phyloP scores from a whole-genome alignment of 306 rosid species.

The Fragaria iinumae region DNA sequence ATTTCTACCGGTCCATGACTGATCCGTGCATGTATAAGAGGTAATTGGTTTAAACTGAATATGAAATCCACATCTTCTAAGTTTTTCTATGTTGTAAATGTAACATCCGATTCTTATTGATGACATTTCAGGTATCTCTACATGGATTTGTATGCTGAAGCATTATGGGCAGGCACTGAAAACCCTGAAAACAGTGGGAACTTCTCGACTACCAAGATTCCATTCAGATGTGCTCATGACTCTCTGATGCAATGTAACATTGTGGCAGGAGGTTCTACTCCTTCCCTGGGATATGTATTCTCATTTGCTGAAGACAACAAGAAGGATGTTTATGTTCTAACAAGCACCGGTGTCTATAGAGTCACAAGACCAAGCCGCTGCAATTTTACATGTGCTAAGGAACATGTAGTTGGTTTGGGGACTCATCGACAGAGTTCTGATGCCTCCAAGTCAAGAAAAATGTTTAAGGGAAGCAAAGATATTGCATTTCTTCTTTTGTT shows the following conservation, averaged over 20 bases:
- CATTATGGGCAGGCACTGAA: slow-evolving; percentile 16
- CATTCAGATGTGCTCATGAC: slow-evolving; percentile 32
- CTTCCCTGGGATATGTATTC: slow-evolving; percentile 24
- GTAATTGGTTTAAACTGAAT: neutral
- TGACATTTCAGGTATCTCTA: slow-evolving; percentile 9
- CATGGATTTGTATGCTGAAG: slow-evolving; percentile 20
- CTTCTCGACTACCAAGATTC: neutral
- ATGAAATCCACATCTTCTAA: neutral
- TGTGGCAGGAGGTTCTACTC: slow-evolving; percentile 22
- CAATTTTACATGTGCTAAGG: slow-evolving; percentile 23
- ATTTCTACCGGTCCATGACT: slow-evolving; percentile 20
- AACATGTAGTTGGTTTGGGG: neutral
- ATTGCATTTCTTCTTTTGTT: neutral
- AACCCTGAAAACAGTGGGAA: slow-evolving; percentile 15
- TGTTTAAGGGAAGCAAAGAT: neutral
- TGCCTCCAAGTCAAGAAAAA: slow-evolving; percentile 1
- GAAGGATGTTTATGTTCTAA: slow-evolving; percentile 23
- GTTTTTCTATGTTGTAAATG: neutral
- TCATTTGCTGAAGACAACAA: slow-evolving; percentile 37
- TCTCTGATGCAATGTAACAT: slow-evolving; percentile 29
- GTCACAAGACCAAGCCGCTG: slow-evolving; percentile 33
- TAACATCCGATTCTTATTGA: neutral
- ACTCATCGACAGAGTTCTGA: slow-evolving; percentile 10
- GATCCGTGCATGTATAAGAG: slow-evolving; percentile 25
- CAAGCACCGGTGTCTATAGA: slow-evolving; percentile 33